These are phyloP conservation scores for Zygosaccharomyces sapae DNA, from an alignment of 1,139 yeast genomes.

Conservation along the genomic window DNA sequence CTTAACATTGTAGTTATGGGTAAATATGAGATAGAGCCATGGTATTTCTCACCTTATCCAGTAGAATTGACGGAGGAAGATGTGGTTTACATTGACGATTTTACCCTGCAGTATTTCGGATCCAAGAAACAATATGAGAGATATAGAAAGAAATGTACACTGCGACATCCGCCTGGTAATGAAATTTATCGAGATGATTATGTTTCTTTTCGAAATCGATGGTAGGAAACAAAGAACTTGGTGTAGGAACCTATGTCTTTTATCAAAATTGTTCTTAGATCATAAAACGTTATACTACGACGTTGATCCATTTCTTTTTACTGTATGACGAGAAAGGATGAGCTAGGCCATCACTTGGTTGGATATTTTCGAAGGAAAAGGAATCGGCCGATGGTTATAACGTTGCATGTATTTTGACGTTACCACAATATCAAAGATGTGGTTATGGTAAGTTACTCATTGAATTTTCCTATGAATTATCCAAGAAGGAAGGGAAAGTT, in stretches of 20 bases:
- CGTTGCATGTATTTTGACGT: conserved; percentile 91
- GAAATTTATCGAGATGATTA: conserved; percentile 88
- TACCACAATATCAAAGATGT: conserved; percentile 93
- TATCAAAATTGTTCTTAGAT: conserved; percentile 84
- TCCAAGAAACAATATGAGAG: conserved; percentile 88
- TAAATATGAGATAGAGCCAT: conserved; percentile 88
- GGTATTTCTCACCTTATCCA: conserved; percentile 99
- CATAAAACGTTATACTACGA: conserved; percentile 95
- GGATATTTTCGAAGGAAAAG: conserved; percentile 95
- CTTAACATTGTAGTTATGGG: conserved; percentile 77
- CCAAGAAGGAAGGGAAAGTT: conserved; percentile 78
- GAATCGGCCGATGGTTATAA: conserved; percentile 93
- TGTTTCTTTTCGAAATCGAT: conserved; percentile 86
- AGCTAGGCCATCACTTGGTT: conserved; percentile 87
- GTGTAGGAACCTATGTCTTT: conserved; percentile 89
- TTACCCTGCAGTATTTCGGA: conserved; percentile 82
- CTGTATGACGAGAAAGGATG: conserved; percentile 87
- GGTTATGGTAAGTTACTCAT: conserved; percentile 90
- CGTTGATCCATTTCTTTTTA: conserved; percentile 93
- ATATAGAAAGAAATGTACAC: conserved; percentile 77
- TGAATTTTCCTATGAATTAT: conserved; percentile 87
- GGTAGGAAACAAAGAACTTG: conserved; percentile 93
- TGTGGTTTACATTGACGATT: conserved; percentile 84
- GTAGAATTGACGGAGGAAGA: conserved; percentile 90
- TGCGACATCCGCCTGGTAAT: conserved; percentile 96